Base-by-base conservation (phyloP, 441 rosid genomes). In the Daphne laureola region DNA sequence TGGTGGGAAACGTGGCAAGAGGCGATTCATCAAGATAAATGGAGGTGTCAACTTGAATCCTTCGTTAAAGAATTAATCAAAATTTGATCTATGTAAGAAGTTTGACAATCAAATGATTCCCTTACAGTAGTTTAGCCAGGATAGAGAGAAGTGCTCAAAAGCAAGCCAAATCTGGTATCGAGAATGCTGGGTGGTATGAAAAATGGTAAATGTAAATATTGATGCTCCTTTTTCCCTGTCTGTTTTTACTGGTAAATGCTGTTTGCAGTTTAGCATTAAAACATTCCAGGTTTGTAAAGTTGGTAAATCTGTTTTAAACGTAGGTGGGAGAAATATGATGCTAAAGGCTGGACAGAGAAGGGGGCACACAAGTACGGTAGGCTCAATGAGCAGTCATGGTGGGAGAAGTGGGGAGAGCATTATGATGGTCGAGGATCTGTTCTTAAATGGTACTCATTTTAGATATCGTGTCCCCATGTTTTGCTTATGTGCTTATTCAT, bases 1-100 rank as follows among this genome's bases (percentile, higher is more conserved):
- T 93, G 99, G 99, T 93, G 97, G 99, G 99, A 93, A 68, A 93
- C 96, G 51, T 93, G 99, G 99, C 89, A 85, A 75, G 99, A 93
- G 77, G 87, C 87, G 64, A 86, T 89, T 47, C 82, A 93, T 70
- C 99, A 89, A 77, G 99, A 93, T 74, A 95, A 90, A 65, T 93
- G 99, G 99, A 93, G 99, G 99, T 93, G 58, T 65, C 53, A 56
- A 42, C 41, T 64, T 46, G 31, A 27, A 42, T 38, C 51, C 56
- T 31, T 49, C 58, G 52, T 58, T 47, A 54, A 21, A 26, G 1
- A 51, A 59, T 16, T 51, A 43, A 26, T 47, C 15, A 25, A 54
- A 43, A 38, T 21, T 51, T 53, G 36, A 14, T 53, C 46, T 46
- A 14, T 31, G 25, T 57, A 53, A 18, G 31, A 57, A 16, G 49